A percentile compares a stretch with the other conserved stretches of the same genome.
Conservation (phyloP, 2,329 filamentous ascomycete species). For the Ceratocystis colombiana region DNA sequence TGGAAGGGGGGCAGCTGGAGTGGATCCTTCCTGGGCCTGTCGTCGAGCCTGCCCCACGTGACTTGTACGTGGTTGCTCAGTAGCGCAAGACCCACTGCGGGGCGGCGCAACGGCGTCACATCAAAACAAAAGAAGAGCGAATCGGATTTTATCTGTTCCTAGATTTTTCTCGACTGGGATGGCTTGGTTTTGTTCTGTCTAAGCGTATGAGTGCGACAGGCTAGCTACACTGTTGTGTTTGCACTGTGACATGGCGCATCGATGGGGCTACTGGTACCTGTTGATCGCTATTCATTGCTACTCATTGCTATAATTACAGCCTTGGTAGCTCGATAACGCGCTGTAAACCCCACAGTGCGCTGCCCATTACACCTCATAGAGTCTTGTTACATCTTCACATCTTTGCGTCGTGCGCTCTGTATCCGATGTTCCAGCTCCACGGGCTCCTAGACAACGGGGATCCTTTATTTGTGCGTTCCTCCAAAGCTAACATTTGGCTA, state of each 20-base stretch:
- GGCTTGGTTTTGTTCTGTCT: neutral
- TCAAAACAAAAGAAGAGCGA: constrained; percentile 9
- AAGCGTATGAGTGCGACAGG: neutral
- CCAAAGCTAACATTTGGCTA: constrained; percentile 3
- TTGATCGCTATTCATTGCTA: no score
- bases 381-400: neutral
- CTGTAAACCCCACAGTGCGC: constrained; percentile 5
- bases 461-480: constrained; percentile 7
- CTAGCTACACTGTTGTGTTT: neutral
- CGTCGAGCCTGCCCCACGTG: constrained; percentile 11
- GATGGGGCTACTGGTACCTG: neutral
- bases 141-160: constrained; percentile 11
- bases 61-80: constrained; percentile 13
- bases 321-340: neutral
- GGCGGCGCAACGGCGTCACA: constrained; percentile 17
- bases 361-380: neutral
- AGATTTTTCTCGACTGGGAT: neutral
- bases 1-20: neutral
- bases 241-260: neutral
- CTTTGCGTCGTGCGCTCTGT: no score
- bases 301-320: no score
- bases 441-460: constrained; percentile 11
- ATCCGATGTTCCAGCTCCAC: constrained; percentile 6
- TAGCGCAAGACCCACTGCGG: constrained; percentile 15
- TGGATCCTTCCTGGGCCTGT: neutral